Conservation (phyloP, 78 protist genomes). For the Tieghemostelium lacteum region DNA sequence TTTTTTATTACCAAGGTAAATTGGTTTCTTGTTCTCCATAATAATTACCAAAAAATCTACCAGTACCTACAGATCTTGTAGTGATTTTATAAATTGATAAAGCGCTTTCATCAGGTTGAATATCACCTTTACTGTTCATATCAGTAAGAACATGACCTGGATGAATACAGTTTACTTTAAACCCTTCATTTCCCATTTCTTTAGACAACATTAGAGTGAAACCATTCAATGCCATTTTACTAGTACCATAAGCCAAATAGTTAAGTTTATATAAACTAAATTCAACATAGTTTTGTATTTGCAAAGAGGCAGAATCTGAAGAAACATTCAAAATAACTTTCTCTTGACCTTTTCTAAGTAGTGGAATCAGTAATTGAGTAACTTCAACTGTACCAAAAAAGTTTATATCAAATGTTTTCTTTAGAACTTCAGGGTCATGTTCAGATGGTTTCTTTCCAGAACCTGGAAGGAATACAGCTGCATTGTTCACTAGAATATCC, state of each 20-base stretch:
- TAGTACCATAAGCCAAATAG: neutral
- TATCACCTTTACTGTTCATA: no score
- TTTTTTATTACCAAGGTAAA: no score
- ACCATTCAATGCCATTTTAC: neutral
- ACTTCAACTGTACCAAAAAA: neutral
- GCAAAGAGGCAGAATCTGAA: neutral
- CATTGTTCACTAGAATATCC: constrained; percentile 1
- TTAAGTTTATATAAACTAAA: neutral
- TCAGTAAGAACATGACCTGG: no score
- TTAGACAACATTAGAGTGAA: neutral
- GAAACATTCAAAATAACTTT: neutral
- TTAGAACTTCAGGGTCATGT: neutral
- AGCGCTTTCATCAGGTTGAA: no score
- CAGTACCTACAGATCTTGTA: no score
- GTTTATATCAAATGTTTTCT: neutral
- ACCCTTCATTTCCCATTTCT: neutral
- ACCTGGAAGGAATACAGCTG: neutral
- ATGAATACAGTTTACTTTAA: neutral
- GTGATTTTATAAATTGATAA: no score
- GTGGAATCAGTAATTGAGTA: neutral
- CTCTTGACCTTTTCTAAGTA: neutral
- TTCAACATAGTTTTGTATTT: neutral
- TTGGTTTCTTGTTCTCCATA: no score
- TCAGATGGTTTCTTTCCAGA: no score
- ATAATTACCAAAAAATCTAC: no score